phyloP scores from a whole-genome alignment of 306 rosid species.

The Myrica gale region DNA sequence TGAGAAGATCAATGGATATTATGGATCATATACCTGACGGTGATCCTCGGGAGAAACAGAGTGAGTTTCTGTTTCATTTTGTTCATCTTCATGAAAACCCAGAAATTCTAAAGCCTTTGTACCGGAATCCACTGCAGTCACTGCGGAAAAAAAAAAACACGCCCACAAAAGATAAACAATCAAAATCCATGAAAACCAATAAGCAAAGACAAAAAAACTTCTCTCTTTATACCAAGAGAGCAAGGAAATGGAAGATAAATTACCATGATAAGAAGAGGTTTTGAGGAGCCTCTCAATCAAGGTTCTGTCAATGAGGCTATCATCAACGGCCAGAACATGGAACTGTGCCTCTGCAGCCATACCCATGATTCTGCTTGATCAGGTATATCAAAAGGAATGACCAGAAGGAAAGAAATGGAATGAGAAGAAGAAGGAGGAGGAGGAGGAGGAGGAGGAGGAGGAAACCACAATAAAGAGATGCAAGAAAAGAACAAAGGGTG shows the following conservation, averaged over 20 bases:
- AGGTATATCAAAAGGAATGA: conserved; percentile 2
- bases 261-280: conserved; percentile 84
- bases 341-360: conserved; percentile 52
- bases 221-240: neutral
- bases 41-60: conserved; percentile 33
- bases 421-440: conserved; percentile 1
- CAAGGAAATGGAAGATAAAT: conserved; percentile 4
- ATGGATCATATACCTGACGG: conserved; percentile 45
- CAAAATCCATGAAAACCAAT: neutral
- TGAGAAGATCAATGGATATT: neutral
- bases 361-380: conserved; percentile 39
- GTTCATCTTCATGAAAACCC: conserved; percentile 60
- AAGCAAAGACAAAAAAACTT: neutral
- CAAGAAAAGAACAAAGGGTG: conserved; percentile 23
- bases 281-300: conserved; percentile 81
- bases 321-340: conserved; percentile 92
- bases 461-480: conserved; percentile 1
- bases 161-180: conserved; percentile 22
- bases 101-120: conserved; percentile 67
- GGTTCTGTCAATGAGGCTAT: conserved; percentile 70
- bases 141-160: conserved; percentile 33
- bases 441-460: neutral
- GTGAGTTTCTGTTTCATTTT: conserved; percentile 25
- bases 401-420: neutral
- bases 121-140: conserved; percentile 82